Evolutionary conservation across 2,329 filamentous ascomycete species (phyloP), one percentile per base, ranked within the genome.

Genomic region (Cladophialophora psammophila): DNA sequence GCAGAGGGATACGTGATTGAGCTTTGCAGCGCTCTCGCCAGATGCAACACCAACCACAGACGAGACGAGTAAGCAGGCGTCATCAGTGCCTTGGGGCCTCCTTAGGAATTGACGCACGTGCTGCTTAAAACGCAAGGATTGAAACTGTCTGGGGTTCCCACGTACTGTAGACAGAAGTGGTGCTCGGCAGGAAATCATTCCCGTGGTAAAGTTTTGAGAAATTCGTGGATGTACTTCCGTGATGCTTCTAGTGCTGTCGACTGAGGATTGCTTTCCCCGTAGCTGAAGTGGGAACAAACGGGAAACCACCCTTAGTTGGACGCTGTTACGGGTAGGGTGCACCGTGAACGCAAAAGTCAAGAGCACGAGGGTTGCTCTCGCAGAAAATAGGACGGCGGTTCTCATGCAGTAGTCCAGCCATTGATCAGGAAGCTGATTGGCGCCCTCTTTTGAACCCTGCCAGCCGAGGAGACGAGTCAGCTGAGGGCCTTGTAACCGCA

Each of bases 381-480:
- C 45, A 55, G 52, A 55, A 55, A 34, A 38, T 15, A 58, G 34
- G 5, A 36, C 36, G 34, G 15, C 20, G 38, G 36, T 38, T 48
- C 40, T 58, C 38, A 31, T 48, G 64, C 67, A 69, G 67, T 69
- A 69, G 66, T 56, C 64, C 57, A 42, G 60, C 56, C 60, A 56
- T 34, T 42, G 57, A 15, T 53, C 15, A 18, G 20, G 18, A 34
- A 53, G 40, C 7, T 70, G 68, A 70, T 68, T 66, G 66, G 63
- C 68, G 66, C 68, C 66, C 68, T 68, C 68, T 59, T 65, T 67
- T 58, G 26, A 48, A 45, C 35, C 34, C 38, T 56, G 26, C 38
- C 26, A 45, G 56, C 65, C 54, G 53, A 66, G 38, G 50, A 42
- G 56, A 55, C 36, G 66, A 66, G 68, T 70, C 68, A 70, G 64